Evolutionary conservation across 768 basidiomycete genomes (phyloP), one percentile per base, ranked within the genome.

Genomic region (Rhodotorula taiwanensis): DNA sequence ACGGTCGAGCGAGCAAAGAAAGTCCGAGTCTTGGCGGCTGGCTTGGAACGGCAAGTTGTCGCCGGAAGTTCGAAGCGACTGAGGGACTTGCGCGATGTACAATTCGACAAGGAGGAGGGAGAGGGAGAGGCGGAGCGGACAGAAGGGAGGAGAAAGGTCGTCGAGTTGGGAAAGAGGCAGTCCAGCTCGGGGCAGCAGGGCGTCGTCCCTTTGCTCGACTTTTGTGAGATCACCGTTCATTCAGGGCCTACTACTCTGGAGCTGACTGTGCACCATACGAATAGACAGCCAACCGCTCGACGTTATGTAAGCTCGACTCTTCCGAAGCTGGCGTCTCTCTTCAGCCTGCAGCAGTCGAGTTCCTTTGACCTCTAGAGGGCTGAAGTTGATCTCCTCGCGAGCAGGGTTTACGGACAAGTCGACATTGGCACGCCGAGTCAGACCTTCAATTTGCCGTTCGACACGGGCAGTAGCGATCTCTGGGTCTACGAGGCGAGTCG

Each of bases 361-460:
- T n/a, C n/a, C n/a, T n/a, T n/a, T n/a, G n/a, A n/a, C n/a, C n/a
- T n/a, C 2, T 13, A 28, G 20, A 41, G 9, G 3, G 23, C 27
- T 42, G 25, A 5, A 25, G 15, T 21, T 14, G n/a, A 4, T 9
- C 18, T 21, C 4, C 28, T 18, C 8, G 30, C 5, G 28, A 33
- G 21, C 47, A 58, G 56, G 56, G 30, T 58, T 39, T 60, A 51
- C 20, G 64, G 58, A 21, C 3, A 23, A 2, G 30, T 56, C 27
- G 21, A 14, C 0, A 47, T 66, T 31, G 64, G 64, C 30, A 47
- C 64, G 2, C 64, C 64, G 7, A 10, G 43, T 1, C 64, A 60
- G 15, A 11, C 36, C 8, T 64, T 64, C 53, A 11, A 30, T 33
- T 7, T 55, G 7, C 41, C 36, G 15, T 16, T 45, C 23, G 58